phyloP scores from a whole-genome alignment of 2,329 filamentous ascomycete species.

The Truncatella angustata region DNA sequence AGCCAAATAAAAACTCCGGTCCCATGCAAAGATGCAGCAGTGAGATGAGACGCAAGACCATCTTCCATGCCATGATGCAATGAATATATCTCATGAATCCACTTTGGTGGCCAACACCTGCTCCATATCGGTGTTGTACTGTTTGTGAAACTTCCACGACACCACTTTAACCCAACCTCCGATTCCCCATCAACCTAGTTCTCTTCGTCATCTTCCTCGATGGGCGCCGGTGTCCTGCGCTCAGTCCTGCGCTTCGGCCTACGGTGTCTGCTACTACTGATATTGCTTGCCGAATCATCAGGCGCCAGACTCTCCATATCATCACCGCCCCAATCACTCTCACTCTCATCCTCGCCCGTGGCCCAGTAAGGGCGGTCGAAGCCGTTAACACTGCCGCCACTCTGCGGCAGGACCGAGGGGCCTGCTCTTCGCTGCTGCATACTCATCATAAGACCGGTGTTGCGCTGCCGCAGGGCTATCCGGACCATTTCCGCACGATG shows the following conservation, averaged over 20 bases:
- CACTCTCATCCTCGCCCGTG: slow-evolving; percentile 45
- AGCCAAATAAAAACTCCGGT: background rate
- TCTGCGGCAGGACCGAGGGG: slow-evolving; percentile 50
- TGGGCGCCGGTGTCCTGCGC: slow-evolving; percentile 68
- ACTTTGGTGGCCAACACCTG: too few relatives aligned
- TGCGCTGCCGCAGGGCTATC: slow-evolving; percentile 74
- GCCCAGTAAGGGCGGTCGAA: slow-evolving; percentile 48
- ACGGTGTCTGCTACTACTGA: slow-evolving; percentile 67
- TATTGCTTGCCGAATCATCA: slow-evolving; percentile 79
- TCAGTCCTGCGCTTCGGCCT: slow-evolving; percentile 67
- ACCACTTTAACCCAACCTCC: too few relatives aligned
- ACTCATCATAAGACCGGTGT: slow-evolving; percentile 69
- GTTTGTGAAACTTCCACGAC: too few relatives aligned
- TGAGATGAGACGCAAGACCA: background rate
- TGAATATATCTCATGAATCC: too few relatives aligned
- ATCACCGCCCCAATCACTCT: slow-evolving; percentile 59
- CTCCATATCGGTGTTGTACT: too few relatives aligned
- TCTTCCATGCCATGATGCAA: background rate
- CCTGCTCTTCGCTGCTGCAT: slow-evolving; percentile 53
- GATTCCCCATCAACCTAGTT: slow-evolving; percentile 11
- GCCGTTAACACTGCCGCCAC: slow-evolving; percentile 46
- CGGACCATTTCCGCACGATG: slow-evolving; percentile 79
- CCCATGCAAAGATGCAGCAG: background rate
- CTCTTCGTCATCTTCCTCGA: slow-evolving; percentile 65
- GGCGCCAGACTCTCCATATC: slow-evolving; percentile 63